These are phyloP conservation scores for Testicularia cyperi DNA, from an alignment of 1,284 basidiomycete genomes.

Conservation along the genomic window DNA sequence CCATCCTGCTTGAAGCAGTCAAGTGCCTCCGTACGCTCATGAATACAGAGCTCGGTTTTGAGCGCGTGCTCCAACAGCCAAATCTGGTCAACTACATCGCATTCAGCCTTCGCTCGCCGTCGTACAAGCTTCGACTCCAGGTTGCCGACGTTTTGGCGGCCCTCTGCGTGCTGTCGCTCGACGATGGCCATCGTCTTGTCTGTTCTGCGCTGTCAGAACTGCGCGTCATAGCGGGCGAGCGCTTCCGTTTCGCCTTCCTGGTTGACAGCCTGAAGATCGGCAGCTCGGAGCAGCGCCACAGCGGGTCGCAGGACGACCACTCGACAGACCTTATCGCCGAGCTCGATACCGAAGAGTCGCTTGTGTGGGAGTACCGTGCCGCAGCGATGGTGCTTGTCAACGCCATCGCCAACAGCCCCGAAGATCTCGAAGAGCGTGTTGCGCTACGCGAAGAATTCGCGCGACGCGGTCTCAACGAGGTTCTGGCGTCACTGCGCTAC, in stretches of 20 bases:
- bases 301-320: conserved; percentile 60
- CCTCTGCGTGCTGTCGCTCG: conserved; percentile 73
- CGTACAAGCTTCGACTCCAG: conserved; percentile 72
- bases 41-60: conserved; percentile 81
- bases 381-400: conserved; percentile 76
- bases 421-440: conserved; percentile 75
- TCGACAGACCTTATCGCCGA: conserved; percentile 60
- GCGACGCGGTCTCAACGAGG: conserved; percentile 77
- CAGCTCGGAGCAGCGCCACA: too few relatives aligned
- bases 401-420: conserved; percentile 75
- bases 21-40: conserved; percentile 79
- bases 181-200: conserved; percentile 73
- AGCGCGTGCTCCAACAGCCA: conserved; percentile 69
- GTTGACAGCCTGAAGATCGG: conserved; percentile 70
- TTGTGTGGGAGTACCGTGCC: conserved; percentile 76
- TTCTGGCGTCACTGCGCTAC: conserved; percentile 75
- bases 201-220: conserved; percentile 78
- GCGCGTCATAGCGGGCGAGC: conserved; percentile 70
- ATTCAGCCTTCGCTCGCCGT: conserved; percentile 68
- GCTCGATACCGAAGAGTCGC: conserved; percentile 11
- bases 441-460: conserved; percentile 77
- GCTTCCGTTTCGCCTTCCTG: conserved; percentile 77
- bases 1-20: conserved; percentile 61
- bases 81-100: conserved; percentile 73
- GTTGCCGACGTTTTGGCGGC: conserved; percentile 79